phyloP scores from a whole-genome alignment of 768 basidiomycete species.

The Nidula microcarpa region DNA sequence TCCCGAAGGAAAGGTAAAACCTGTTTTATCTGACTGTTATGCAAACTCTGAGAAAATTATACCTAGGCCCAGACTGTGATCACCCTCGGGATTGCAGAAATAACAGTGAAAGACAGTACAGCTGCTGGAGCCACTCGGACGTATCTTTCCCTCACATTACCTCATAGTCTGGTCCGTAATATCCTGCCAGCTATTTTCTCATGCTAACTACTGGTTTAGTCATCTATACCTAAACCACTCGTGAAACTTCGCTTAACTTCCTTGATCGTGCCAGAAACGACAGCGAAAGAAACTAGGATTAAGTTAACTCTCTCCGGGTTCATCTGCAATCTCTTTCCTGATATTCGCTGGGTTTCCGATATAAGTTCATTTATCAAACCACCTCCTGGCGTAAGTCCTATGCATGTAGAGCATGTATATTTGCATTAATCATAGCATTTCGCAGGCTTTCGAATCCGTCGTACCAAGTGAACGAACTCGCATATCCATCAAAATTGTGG shows the following conservation, averaged over 20 bases:
- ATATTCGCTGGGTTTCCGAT: constrained; percentile 61
- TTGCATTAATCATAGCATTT: background rate
- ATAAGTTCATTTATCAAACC: constrained; percentile 67
- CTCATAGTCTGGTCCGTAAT: constrained; percentile 53
- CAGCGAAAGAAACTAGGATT: constrained; percentile 76
- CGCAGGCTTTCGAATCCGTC: constrained; percentile 85
- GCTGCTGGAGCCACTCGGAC: constrained; percentile 26
- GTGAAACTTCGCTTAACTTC: constrained; percentile 71
- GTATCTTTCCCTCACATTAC: constrained; percentile 53
- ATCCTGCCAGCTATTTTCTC: background rate
- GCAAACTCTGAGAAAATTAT: background rate
- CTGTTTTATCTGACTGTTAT: background rate
- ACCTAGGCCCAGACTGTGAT: constrained; percentile 68
- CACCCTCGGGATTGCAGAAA: constrained; percentile 59
- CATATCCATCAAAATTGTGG: constrained; percentile 58
- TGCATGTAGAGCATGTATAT: background rate
- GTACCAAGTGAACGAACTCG: constrained; percentile 85
- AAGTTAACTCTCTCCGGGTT: constrained; percentile 62
- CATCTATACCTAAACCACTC: constrained; percentile 41
- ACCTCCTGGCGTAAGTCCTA: constrained; percentile 78
- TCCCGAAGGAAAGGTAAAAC: constrained; percentile 57
- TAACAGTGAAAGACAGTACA: constrained; percentile 49
- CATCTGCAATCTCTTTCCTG: constrained; percentile 57
- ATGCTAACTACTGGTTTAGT: constrained; percentile 24
- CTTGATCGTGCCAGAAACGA: constrained; percentile 50